Conservation (phyloP, 2,329 filamentous ascomycete genomes). For the Escovopsis sp. region DNA sequence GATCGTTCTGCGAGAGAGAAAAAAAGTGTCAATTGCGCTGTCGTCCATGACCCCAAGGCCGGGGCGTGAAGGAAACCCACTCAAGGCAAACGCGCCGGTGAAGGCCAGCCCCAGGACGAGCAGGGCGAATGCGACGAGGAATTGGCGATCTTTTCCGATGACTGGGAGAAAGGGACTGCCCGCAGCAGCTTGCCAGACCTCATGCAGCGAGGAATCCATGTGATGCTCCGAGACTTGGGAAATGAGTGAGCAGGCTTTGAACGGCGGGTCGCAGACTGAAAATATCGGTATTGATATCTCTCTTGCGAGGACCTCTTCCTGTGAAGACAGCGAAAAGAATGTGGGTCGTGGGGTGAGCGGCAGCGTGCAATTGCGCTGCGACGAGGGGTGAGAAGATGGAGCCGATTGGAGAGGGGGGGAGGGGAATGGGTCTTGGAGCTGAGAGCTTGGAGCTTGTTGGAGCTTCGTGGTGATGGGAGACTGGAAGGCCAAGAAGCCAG, state of each 20-base stretch:
- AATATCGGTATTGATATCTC: too few species aligned
- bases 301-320: too few species aligned
- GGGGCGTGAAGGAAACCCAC: conserved; percentile 34
- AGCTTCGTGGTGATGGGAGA: neutral
- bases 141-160: conserved; percentile 71
- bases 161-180: conserved; percentile 70
- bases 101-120: conserved; percentile 58
- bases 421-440: too few species aligned
- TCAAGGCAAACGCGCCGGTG: conserved; percentile 70
- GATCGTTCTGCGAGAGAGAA: conserved; percentile 66
- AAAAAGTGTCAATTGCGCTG: conserved; percentile 11
- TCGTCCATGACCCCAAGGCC: neutral
- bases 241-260: neutral
- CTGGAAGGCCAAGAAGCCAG: neutral
- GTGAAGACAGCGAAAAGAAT: too few species aligned
- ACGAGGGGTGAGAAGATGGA: conserved; percentile 3
- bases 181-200: conserved; percentile 88
- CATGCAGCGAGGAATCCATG: conserved; percentile 71
- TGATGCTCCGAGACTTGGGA: conserved; percentile 18
- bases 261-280: too few species aligned
- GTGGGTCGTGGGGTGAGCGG: too few species aligned
- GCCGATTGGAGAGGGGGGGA: too few species aligned
- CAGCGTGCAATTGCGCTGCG: neutral
- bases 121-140: conserved; percentile 64
- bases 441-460: neutral